Evolutionary conservation across 176 grass and related monocot genomes (phyloP).

Genomic region (Hordeum vulgare): DNA sequence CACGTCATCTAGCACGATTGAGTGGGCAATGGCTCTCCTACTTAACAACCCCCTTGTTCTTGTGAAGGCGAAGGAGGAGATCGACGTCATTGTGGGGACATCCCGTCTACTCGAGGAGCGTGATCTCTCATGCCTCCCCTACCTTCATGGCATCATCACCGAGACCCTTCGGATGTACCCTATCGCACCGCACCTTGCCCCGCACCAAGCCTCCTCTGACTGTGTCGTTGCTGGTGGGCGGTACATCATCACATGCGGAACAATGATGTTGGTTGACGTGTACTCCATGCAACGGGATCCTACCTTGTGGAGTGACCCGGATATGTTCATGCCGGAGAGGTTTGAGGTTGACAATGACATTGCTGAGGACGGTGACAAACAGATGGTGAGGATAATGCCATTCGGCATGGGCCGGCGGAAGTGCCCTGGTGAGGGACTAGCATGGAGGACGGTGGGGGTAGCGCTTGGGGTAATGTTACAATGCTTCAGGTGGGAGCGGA

Average conservation of each 20-base stretch:
- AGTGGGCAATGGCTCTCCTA: constrained; percentile 53
- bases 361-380: not conserved
- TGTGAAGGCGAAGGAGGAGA: constrained; percentile 12
- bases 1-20: constrained; percentile 30
- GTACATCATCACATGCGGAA: not conserved
- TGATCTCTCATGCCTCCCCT: constrained; percentile 39
- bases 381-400: constrained; percentile 39
- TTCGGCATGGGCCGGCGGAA: constrained; percentile 46
- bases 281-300: constrained; percentile 52
- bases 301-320: not conserved
- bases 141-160: constrained; percentile 23
- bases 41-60: constrained; percentile 20
- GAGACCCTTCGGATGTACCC: constrained; percentile 45
- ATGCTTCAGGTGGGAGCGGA: constrained; percentile 43
- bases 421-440: constrained; percentile 43
- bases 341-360: not conserved
- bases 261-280: constrained; percentile 36
- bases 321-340: constrained; percentile 27
- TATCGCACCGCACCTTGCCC: not conserved
- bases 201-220: not conserved
- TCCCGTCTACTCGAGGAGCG: constrained; percentile 29
- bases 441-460: constrained; percentile 4
- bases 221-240: not conserved
- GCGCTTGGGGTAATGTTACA: constrained; percentile 37
- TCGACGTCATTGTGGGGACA: constrained; percentile 25